Percentiles rank a stretch among this genome's conserved stretches.
phyloP scores from a whole-genome alignment of 2,329 filamentous ascomycete species.

The Fusarium beomiforme region DNA sequence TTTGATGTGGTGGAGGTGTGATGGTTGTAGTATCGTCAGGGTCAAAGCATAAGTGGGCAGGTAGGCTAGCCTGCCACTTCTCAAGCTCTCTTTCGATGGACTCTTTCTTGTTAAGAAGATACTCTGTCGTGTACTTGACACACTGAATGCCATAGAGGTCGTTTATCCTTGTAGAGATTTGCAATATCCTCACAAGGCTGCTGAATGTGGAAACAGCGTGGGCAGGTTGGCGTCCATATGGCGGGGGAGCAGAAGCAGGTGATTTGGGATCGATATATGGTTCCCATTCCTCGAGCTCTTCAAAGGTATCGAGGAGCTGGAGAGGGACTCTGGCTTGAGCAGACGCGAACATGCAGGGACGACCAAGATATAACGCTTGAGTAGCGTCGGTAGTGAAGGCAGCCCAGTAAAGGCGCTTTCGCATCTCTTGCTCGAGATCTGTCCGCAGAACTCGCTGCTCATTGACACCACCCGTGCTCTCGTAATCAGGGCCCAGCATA shows the following conservation, averaged over 20 bases:
- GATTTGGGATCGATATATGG: conserved; percentile 46
- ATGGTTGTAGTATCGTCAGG: conserved; percentile 40
- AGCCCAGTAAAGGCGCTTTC: conserved; percentile 49
- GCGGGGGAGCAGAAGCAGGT: conserved; percentile 38
- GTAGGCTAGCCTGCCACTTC: conserved; percentile 41
- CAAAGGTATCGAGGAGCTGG: conserved; percentile 46
- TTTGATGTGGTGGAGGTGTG: conserved; percentile 44
- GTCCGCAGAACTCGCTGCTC: conserved; percentile 42
- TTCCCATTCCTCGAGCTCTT: conserved; percentile 49
- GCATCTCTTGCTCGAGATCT: conserved; percentile 48
- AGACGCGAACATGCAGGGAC: conserved; percentile 47
- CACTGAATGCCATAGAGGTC: conserved; percentile 43
- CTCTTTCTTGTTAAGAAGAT: conserved; percentile 41
- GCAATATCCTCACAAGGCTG: conserved; percentile 42
- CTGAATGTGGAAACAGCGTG: conserved; percentile 45
- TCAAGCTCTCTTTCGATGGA: conserved; percentile 42
- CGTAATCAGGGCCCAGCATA: conserved; percentile 43
- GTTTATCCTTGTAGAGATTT: conserved; percentile 44
- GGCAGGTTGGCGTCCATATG: conserved; percentile 43
- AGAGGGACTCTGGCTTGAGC: conserved; percentile 47
- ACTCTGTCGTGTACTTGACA: conserved; percentile 41
- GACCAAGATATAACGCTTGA: conserved; percentile 47
- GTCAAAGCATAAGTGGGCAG: conserved; percentile 42
- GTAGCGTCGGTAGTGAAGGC: conserved; percentile 49
- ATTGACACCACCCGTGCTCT: conserved; percentile 39